Conservation (phyloP, 331 rosid species). For the Cucumis variabilis region DNA sequence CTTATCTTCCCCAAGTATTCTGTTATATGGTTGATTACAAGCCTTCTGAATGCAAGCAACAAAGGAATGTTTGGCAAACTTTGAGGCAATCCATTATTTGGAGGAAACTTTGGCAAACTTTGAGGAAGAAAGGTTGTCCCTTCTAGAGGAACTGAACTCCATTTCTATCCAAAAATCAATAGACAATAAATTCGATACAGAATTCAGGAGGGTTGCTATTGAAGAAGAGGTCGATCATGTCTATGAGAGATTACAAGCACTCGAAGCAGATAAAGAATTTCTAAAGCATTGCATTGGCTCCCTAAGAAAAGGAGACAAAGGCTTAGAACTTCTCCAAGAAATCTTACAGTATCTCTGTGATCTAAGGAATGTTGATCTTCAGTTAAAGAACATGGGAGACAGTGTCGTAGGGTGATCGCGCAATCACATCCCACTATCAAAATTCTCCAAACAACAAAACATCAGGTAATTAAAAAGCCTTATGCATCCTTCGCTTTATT, state of each 20-base stretch:
- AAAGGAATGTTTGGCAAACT: no score
- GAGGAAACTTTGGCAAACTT: slow-evolving; percentile 78
- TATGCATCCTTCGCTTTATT: background rate
- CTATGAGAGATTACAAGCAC: slow-evolving; percentile 84
- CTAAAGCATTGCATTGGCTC: slow-evolving; percentile 90
- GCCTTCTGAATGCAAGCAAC: no score
- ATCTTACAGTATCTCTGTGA: slow-evolving; percentile 93
- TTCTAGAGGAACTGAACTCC: slow-evolving; percentile 74
- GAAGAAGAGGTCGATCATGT: slow-evolving; percentile 85
- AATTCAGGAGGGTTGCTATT: slow-evolving; percentile 56
- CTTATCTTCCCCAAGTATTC: no score
- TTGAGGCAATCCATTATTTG: slow-evolving; percentile 70
- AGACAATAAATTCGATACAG: slow-evolving; percentile 43
- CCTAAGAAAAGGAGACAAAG: slow-evolving; percentile 92
- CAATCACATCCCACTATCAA: background rate
- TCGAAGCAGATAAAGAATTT: slow-evolving; percentile 93
- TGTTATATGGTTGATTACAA: no score
- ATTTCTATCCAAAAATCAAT: slow-evolving; percentile 36
- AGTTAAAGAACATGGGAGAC: slow-evolving; percentile 61
- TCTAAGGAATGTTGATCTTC: slow-evolving; percentile 77
- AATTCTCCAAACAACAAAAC: slow-evolving; percentile 22
- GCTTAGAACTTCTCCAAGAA: slow-evolving; percentile 86
- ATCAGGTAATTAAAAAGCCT: slow-evolving; percentile 22
- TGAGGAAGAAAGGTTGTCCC: slow-evolving; percentile 90
- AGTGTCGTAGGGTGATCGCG: slow-evolving; percentile 42